Base-by-base conservation (phyloP, 1,284 basidiomycete genomes). In the Sporisorium sorghi region DNA sequence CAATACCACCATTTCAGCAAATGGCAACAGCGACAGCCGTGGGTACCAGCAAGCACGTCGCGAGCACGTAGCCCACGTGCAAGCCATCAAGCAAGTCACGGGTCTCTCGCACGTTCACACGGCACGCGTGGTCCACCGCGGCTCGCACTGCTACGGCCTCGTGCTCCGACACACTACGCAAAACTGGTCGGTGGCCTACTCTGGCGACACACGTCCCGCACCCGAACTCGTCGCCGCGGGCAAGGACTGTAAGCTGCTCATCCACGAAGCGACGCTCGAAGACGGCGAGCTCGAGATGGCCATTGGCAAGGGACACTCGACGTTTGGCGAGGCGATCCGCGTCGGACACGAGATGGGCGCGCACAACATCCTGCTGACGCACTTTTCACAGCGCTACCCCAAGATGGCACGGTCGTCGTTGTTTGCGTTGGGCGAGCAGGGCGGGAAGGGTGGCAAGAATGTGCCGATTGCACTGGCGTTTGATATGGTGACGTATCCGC, bases 371-470 rank as follows among this genome's bases (percentile, higher is more conserved):
- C 88, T 98, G 35, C 88, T 98, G 24, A 98, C 94, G 2, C 95
- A 98, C 85, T 98, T 98, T 85, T 97, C 94, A 12, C 92, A 93
- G 58, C 90, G 95, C 12, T 97, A 97, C 85, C 94, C 94, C 14
- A 94, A 93, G 80, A 87, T 94, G 79, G 92, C 93, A 1, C 87
- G 88, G 43, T 87, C 47, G 26, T 58, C 62, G 42, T 60, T 61
- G 23, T 65, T 57, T 21, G 63, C 58, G 2, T 42, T 57, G 54
- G 51, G 52, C 44, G 58, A 53, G 35, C 35, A 58, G 28, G 43
- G 37, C 11, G 30, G 21, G 3, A 26, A 51, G 9, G 30, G 39
- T 1, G 55, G 56, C 0, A 62, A 52, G 35, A 52, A 50, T 21
- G 74, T 76, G 24, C 86, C 87, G 23, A 85, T 85, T 12, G 91